phyloP scores from a whole-genome alignment of 305 asterid species.

The Caryopteris hybrid region DNA sequence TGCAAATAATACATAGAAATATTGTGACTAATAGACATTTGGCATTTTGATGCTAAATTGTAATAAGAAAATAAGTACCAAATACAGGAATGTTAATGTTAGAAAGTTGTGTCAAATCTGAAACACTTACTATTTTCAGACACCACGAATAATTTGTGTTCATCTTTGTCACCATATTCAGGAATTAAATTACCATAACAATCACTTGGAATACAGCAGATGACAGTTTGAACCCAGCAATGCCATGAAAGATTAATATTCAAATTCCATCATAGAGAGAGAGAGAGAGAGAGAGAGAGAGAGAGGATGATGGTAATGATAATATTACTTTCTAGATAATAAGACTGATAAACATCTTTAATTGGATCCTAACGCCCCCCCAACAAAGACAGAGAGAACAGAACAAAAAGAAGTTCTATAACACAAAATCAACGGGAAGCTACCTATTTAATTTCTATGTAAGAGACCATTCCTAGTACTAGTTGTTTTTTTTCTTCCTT shows the following conservation, averaged over 20 bases:
- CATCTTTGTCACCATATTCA: not conserved
- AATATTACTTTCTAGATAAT: constrained; percentile 8
- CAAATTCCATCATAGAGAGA: too few species aligned
- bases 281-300: not conserved
- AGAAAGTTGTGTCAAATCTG: not conserved
- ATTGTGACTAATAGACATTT: too few species aligned
- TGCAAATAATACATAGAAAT: too few species aligned
- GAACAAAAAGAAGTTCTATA: not conserved
- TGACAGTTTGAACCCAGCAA: too few species aligned
- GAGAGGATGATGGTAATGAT: not conserved
- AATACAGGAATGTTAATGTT: not conserved
- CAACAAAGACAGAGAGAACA: not conserved
- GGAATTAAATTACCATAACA: not conserved
- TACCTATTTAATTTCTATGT: constrained; percentile 12
- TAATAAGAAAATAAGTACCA: too few species aligned
- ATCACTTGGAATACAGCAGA: not conserved
- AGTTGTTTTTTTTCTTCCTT: not conserved
- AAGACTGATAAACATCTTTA: not conserved
- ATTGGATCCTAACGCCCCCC: not conserved
- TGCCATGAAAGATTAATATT: too few species aligned
- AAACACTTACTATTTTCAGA: not conserved
- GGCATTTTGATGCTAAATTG: too few species aligned
- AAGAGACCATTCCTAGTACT: constrained; percentile 8
- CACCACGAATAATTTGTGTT: not conserved
- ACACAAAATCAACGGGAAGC: not conserved